Conservation (phyloP, 2,329 filamentous ascomycete species). For the Tolypocladium pustulatum region DNA sequence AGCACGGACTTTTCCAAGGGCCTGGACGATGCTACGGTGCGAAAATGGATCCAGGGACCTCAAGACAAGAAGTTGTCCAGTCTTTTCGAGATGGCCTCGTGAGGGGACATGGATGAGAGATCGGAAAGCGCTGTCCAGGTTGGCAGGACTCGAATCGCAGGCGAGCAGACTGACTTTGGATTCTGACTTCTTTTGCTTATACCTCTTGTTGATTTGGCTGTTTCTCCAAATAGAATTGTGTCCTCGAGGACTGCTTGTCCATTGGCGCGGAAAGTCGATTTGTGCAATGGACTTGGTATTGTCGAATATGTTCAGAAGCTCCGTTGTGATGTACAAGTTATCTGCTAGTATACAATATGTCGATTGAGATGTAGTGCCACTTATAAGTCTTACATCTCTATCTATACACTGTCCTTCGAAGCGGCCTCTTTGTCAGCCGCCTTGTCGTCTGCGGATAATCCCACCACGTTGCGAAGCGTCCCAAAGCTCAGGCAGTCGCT, state of each 20-base stretch:
- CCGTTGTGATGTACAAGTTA: neutral
- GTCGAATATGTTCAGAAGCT: neutral
- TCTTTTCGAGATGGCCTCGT: constrained; percentile 9
- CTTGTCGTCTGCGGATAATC: constrained; percentile 29
- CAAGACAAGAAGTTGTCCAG: constrained; percentile 9
- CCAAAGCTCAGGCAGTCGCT: constrained; percentile 84
- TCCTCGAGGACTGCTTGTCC: neutral
- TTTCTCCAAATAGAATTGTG: constrained; percentile 5
- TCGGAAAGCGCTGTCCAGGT: neutral
- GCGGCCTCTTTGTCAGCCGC: constrained; percentile 7
- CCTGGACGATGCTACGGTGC: constrained; percentile 27
- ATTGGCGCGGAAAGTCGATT: too few species aligned
- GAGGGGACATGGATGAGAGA: neutral
- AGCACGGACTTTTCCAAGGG: constrained; percentile 27
- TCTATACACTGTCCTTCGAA: neutral
- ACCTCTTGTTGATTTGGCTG: neutral
- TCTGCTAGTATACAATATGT: neutral
- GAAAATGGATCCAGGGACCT: constrained; percentile 18
- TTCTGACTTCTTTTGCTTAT: neutral
- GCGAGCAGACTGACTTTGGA: neutral
- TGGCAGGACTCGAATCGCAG: neutral
- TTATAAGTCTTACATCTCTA: neutral
- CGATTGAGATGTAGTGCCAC: neutral
- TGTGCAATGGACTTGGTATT: neutral
- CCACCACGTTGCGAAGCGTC: constrained; percentile 60